Conservation (phyloP, 106 monocot species). For the Acorus calamus region DNA sequence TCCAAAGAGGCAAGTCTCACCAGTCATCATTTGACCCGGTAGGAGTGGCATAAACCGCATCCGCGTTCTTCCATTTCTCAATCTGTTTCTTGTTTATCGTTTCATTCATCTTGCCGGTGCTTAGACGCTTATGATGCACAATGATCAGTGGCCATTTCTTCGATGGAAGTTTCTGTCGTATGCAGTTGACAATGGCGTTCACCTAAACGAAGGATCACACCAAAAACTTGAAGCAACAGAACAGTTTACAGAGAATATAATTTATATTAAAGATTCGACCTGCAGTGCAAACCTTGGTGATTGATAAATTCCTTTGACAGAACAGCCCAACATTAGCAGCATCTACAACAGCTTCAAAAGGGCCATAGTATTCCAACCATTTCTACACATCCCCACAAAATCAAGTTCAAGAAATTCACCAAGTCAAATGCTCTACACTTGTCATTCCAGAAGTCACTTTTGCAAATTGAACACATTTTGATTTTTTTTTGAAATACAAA, state of each 20-base stretch:
- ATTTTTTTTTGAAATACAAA: neutral
- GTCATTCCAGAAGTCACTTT: neutral
- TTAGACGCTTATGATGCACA: conserved; percentile 62
- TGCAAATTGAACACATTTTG: too few relatives aligned
- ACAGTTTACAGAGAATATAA: neutral
- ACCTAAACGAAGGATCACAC: conserved; percentile 24
- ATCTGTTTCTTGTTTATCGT: conserved; percentile 41
- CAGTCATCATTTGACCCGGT: conserved; percentile 96
- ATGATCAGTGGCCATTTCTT: conserved; percentile 72
- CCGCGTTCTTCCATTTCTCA: conserved; percentile 78
- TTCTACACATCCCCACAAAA: conserved; percentile 23
- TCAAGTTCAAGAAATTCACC: neutral
- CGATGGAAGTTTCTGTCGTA: conserved; percentile 61
- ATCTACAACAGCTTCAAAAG: conserved; percentile 91
- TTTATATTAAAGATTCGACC: neutral
- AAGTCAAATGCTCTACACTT: neutral
- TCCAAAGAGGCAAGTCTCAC: conserved; percentile 23
- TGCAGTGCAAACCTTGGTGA: conserved; percentile 32
- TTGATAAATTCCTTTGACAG: conserved; percentile 56
- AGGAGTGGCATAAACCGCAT: conserved; percentile 89
- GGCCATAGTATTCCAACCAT: conserved; percentile 89
- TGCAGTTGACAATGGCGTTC: conserved; percentile 68
- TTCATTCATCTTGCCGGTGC: conserved; percentile 37
- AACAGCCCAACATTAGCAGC: conserved; percentile 84
- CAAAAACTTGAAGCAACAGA: too few relatives aligned